Evolutionary conservation across 2,329 filamentous ascomycete species (phyloP), one percentile per base, ranked within the genome.

Genomic region (Hortaea sp.): DNA sequence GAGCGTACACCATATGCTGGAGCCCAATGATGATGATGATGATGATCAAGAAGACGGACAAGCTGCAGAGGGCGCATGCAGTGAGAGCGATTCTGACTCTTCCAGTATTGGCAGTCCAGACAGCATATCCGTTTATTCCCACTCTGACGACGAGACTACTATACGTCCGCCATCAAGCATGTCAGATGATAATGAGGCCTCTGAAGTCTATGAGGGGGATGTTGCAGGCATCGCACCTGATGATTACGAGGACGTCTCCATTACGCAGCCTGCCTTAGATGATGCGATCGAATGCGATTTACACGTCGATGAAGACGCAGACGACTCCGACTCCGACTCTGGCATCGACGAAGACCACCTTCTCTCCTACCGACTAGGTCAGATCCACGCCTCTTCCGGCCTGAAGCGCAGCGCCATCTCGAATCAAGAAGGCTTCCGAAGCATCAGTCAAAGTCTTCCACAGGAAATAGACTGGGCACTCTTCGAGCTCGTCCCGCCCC

Each of bases 391-490:
- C 0, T 94, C 88, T 0, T 95, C 88, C 20, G 90, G 90, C 5
- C 84, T 97, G 48, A 81, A 88, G 4, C 80, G 90, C 29, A 60
- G 50, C 11, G 39, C 48, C 5, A 41, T 45, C 12, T 51, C 57
- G 34, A 52, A 53, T 9, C 57, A 57, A 30, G 54, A 62, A 54
- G 55, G 61, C 39, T 63, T 59, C 50, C 54, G 56, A 40, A 85
- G 61, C 75, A 72, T 43, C 76, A 82, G 43, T 29, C 53, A 49
- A 74, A 84, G 50, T 81, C 83, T 4, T 70, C 94, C 27, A 5
- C 90, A 95, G 62, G 90, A 97, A 64, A 88, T 97, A 39, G 90
- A 97, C 64, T 97, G 90, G 90, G 88, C 89, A 0, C 71, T 97
- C 2, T 88, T 97, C 56, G 80, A 85, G 54, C 86, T 97, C 52